phyloP scores from a whole-genome alignment of 1,284 basidiomycete genomes.

The Boletus mariae region DNA sequence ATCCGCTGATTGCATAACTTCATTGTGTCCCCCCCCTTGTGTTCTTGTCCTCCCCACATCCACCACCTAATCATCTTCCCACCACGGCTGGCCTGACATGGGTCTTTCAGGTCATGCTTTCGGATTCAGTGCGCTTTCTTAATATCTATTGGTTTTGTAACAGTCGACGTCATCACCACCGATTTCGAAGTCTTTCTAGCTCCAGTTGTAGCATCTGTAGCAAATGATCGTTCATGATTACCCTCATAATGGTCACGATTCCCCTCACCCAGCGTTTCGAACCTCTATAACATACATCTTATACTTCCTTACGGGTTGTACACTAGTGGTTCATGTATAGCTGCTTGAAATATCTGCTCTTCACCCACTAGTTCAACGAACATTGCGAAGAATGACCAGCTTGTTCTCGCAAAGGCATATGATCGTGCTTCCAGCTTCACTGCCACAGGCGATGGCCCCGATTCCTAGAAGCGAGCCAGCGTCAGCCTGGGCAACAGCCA shows the following conservation, averaged over 20 bases:
- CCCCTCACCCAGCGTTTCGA: slow-evolving; percentile 25
- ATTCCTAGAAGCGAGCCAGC: slow-evolving; percentile 81
- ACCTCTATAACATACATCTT: slow-evolving; percentile 37
- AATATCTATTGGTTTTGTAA: slow-evolving; percentile 34
- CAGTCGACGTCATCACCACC: slow-evolving; percentile 24
- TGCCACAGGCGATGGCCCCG: slow-evolving; percentile 42
- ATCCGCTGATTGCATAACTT: slow-evolving; percentile 52
- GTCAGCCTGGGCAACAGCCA: slow-evolving; percentile 64
- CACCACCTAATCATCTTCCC: slow-evolving; percentile 11
- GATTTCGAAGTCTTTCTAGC: slow-evolving; percentile 23
- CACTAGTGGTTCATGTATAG: slow-evolving; percentile 28
- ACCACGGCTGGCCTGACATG: slow-evolving; percentile 7
- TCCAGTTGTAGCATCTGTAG: slow-evolving; percentile 34
- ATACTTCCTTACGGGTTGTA: slow-evolving; percentile 37
- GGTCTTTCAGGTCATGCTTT: slow-evolving; percentile 14
- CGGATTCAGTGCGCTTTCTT: slow-evolving; percentile 22
- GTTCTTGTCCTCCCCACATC: slow-evolving; percentile 2
- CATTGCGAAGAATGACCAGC: slow-evolving; percentile 58
- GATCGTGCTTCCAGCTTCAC: slow-evolving; percentile 39
- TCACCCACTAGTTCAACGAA: slow-evolving; percentile 31
- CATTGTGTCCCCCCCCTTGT: background rate
- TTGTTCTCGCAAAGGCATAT: slow-evolving; percentile 78
- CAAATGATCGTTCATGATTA: slow-evolving; percentile 36
- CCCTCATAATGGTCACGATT: slow-evolving; percentile 35
- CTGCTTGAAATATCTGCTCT: slow-evolving; percentile 18